phyloP scores from a whole-genome alignment of 2,329 filamentous ascomycete genomes.

The Penicillium olsonii region DNA sequence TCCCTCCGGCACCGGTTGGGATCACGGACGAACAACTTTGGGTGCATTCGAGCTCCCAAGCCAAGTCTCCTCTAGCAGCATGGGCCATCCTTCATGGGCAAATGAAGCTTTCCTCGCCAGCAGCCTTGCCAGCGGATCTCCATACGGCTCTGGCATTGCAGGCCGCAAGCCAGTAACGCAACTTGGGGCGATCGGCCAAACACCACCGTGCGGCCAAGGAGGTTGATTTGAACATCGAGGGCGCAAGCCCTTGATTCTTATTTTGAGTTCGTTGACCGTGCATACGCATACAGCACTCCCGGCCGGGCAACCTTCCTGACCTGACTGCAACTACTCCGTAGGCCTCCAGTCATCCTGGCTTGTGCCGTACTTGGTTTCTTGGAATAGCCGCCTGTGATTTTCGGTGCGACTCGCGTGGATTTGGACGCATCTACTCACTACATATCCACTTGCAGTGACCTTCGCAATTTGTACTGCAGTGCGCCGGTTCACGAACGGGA shows the following conservation, averaged over 20 bases:
- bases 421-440: background rate
- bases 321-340: background rate
- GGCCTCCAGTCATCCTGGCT: slow-evolving; percentile 2
- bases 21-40: slow-evolving; percentile 19
- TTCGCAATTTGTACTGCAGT: slow-evolving; percentile 4
- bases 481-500: background rate
- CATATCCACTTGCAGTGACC: slow-evolving; percentile 2
- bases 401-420: slow-evolving; percentile 1
- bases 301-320: slow-evolving; percentile 2
- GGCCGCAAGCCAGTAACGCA: slow-evolving; percentile 32
- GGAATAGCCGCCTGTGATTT: background rate
- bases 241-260: slow-evolving; percentile 5
- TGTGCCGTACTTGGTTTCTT: slow-evolving; percentile 1
- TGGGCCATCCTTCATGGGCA: slow-evolving; percentile 36
- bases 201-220: slow-evolving; percentile 51
- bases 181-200: slow-evolving; percentile 47
- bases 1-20: slow-evolving; percentile 27
- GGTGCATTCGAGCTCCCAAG: slow-evolving; percentile 25
- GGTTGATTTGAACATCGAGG: slow-evolving; percentile 37
- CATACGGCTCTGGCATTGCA: slow-evolving; percentile 26
- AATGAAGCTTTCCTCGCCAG: slow-evolving; percentile 40
- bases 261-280: slow-evolving; percentile 5
- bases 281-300: slow-evolving; percentile 9
- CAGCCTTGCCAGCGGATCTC: slow-evolving; percentile 27
- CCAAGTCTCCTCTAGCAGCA: slow-evolving; percentile 29